These are phyloP conservation scores for Laguncularia racemosa DNA, from an alignment of 345 rosid species.

Conservation along the genomic window DNA sequence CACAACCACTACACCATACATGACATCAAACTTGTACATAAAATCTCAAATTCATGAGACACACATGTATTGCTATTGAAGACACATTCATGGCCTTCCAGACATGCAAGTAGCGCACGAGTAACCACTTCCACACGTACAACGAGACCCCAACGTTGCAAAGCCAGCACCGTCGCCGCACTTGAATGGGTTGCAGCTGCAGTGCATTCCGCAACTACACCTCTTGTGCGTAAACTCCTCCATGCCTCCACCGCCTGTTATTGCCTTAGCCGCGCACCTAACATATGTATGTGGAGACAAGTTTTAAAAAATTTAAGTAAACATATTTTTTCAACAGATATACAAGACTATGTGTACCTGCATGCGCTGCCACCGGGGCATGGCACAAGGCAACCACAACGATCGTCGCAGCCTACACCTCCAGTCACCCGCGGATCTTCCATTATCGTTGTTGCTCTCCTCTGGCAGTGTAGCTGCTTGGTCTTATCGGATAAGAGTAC, in stretches of 20 bases:
- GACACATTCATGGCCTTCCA: background rate
- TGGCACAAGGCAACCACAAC: constrained; percentile 29
- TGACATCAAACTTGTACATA: no score
- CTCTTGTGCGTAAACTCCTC: constrained; percentile 26
- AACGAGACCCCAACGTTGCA: constrained; percentile 19
- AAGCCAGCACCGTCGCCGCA: constrained; percentile 18
- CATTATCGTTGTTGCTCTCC: constrained; percentile 1
- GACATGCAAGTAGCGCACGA: constrained; percentile 28
- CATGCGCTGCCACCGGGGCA: constrained; percentile 41
- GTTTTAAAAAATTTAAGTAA: no score
- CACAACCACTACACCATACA: no score
- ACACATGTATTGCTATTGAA: no score
- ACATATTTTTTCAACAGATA: no score
- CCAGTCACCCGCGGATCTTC: constrained; percentile 12
- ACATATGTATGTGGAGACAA: background rate
- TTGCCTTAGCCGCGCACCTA: constrained; percentile 27
- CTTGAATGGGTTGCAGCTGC: constrained; percentile 60
- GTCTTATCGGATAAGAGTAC: no score
- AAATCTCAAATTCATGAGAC: no score
- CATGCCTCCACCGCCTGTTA: constrained; percentile 5
- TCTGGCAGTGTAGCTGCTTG: no score
- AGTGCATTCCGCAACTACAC: constrained; percentile 53
- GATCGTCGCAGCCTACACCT: constrained; percentile 14
- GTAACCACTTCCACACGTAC: constrained; percentile 36
- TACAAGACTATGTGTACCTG: constrained; percentile 27